Percentiles rank a stretch among this genome's conserved stretches.
phyloP scores from a whole-genome alignment of 768 basidiomycete genomes.

The Panus rudis region DNA sequence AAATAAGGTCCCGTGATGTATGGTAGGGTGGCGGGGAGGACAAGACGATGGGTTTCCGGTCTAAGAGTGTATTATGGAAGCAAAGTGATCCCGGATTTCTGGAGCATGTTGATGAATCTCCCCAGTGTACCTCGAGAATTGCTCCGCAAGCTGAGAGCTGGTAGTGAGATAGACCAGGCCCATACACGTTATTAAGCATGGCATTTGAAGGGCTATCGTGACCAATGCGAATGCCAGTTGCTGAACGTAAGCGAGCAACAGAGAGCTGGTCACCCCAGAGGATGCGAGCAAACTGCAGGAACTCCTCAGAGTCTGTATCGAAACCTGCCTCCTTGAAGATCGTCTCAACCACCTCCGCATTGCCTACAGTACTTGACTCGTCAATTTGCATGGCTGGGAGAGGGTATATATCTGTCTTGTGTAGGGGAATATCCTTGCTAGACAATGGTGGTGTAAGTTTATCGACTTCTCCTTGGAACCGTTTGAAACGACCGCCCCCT shows the following conservation, averaged over 20 bases:
- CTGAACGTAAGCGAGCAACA: conserved; percentile 25
- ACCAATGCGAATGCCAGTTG: conserved; percentile 25
- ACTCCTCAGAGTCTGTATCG: no score
- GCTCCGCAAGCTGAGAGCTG: conserved; percentile 29
- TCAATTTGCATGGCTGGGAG: conserved; percentile 31
- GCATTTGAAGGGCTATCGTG: conserved; percentile 22
- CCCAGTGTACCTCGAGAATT: conserved; percentile 26
- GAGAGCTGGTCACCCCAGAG: conserved; percentile 32
- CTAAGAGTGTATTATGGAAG: conserved; percentile 29
- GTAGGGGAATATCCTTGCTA: conserved; percentile 21
- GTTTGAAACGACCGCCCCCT: conserved; percentile 14
- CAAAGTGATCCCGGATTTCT: conserved; percentile 27
- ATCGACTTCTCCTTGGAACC: conserved; percentile 17
- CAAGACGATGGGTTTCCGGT: conserved; percentile 29
- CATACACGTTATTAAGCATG: conserved; percentile 19
- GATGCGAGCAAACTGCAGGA: no score
- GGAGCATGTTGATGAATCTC: conserved; percentile 20
- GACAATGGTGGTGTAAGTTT: conserved; percentile 13
- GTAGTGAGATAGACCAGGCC: conserved; percentile 32
- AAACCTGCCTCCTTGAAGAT: conserved; percentile 23
- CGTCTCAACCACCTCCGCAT: conserved; percentile 26
- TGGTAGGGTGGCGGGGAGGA: conserved; percentile 28
- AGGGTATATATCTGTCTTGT: conserved; percentile 24
- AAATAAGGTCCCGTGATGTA: conserved; percentile 28
- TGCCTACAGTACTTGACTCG: conserved; percentile 28